Percentiles rank a stretch among this genome's conserved stretches.
Evolutionary conservation across 2,329 filamentous ascomycete genomes (phyloP).

Genomic region (Fusarium nurragi): DNA sequence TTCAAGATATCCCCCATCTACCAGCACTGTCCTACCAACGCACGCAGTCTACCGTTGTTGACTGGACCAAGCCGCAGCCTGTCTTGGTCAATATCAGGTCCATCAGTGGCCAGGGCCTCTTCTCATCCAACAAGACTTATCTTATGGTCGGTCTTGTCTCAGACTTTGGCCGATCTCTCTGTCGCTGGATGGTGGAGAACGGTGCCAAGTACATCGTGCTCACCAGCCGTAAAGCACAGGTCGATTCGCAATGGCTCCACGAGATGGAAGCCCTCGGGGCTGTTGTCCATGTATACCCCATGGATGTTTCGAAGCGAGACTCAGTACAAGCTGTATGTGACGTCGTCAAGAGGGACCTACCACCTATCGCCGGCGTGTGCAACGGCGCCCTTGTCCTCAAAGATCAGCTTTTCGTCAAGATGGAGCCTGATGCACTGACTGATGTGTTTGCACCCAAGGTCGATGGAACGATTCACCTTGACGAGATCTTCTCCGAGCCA

Average conservation of each 20-base stretch:
- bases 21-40: background rate
- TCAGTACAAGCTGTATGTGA: background rate
- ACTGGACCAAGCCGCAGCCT: background rate
- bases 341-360: background rate
- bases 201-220: background rate
- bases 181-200: conserved; percentile 1
- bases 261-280: conserved; percentile 1
- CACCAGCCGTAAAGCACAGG: background rate
- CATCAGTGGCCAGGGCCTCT: background rate
- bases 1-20: background rate
- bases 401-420: conserved; percentile 1
- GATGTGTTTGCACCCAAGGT: conserved; percentile 8
- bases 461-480: background rate
- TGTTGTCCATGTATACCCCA: background rate
- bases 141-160: conserved; percentile 9
- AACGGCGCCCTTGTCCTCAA: conserved; percentile 6
- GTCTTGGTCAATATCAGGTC: background rate
- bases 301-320: conserved; percentile 6
- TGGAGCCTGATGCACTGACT: background rate
- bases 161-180: background rate
- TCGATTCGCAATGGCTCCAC: background rate
- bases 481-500: background rate
- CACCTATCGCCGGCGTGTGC: background rate
- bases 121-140: background rate
- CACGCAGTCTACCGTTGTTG: background rate